Evolutionary conservation across 2,329 filamentous ascomycete species (phyloP), one percentile per base, ranked within the genome.

Genomic region (Fusarium duplospermum): DNA sequence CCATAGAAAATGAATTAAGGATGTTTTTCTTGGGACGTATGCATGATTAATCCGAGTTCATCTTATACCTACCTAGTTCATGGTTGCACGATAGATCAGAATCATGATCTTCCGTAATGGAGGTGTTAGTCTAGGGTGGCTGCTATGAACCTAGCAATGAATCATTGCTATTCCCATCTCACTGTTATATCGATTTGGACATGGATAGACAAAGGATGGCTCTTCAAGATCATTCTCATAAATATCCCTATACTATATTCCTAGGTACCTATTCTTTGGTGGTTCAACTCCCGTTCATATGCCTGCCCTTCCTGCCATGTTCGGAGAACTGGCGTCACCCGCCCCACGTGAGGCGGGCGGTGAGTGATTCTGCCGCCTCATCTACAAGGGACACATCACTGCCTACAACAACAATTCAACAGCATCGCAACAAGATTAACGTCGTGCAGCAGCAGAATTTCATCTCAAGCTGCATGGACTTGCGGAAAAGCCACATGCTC

Each of bases 341-440:
- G 65, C 66, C 66, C 74, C 77, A 78, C 77, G 72, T 79, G 76
- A 79, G 76, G 33, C 56, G 65, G 77, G 77, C 77, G 77, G 77
- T 78, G 76, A 78, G 66, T n/a, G 64, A 79, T 78, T 79, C 77
- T 78, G 77, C 77, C 77, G 62, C 77, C 29, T 78, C 72, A 75
- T 77, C 69, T 74, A 74, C 77, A 79, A 78, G 75, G 77, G 77
- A 78, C 77, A 78, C 77, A 78, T 78, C 77, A 76, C 69, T 78
- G 67, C 70, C 72, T 77, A 71, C 67, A 59, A 69, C 59, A 33
- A 68, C 64, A 66, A 71, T 40, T 50, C 54, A 70, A 70, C 76
- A 69, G 22, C 60, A 45, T 40, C 38, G 66, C 42, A 67, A 62
- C 42, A 52, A 70, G 69, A 70, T 64, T 57, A 70, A 72, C 54